Evolutionary conservation across 2,329 filamentous ascomycete species (phyloP), one percentile per base, ranked within the genome.

Genomic region (Lachnellula occidentalis): DNA sequence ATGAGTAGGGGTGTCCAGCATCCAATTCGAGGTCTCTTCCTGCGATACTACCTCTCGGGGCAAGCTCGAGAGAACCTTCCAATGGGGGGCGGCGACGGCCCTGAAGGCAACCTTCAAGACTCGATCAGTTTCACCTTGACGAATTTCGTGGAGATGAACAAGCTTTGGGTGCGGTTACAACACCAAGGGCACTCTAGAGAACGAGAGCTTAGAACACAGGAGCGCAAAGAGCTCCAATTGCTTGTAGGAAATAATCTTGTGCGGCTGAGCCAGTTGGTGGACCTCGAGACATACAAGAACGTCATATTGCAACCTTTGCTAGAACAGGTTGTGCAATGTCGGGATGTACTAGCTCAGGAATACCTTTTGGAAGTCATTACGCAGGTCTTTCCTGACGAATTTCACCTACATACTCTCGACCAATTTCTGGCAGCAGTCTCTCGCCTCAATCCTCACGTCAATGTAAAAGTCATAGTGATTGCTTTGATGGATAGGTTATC

Each of bases 141-240:
- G 57, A 99, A 99, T 67, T 99, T 99, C 69, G 94, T 99, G 64
- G 94, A 99, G 74, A 99, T 99, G 94, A 99, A 99, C 76, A 99
- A 99, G 79, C 80, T 99, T 34, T 99, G 94, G 94, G 94, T 99
- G 59, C 86, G 94, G 43, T 76, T 97, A 68, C 94, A 99, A 71
- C 94, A 99, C 71, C 94, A 99, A 70, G 94, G 94, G 24, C 94
- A 96, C 69, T 99, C 94, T 39, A 82, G 92, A 66, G 94, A 99
- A 73, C 81, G 94, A 50, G 94, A 99, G 60, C 87, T 95, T 74
- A 81, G 94, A 64, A 96, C 91, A 55, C 91, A 94, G 67, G 94
- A 99, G 75, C 81, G 94, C 65, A 92, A 95, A 71, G 95, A 99
- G 74, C 77, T 99, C 52, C 94, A 99, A 75, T 78, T 99, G 58